Percentiles rank a stretch among this genome's conserved stretches.
Conservation (phyloP, 805 yeast species). For the Candida ovalis region DNA sequence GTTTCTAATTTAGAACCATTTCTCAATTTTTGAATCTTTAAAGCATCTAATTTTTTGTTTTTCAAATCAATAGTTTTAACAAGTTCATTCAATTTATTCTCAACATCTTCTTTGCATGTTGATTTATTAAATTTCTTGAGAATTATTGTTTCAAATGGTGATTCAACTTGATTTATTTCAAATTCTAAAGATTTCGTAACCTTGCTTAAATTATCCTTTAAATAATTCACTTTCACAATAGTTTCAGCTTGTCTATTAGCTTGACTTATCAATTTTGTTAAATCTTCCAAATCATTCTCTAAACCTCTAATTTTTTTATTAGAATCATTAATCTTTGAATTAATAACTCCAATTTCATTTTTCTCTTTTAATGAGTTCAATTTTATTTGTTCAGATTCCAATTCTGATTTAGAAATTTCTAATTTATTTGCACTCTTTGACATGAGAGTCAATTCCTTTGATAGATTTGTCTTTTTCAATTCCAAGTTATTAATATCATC, state of each 20-base stretch:
- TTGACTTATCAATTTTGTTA: constrained; percentile 46
- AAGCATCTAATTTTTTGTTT: not conserved
- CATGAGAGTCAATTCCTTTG: constrained; percentile 35
- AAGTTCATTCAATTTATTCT: not conserved
- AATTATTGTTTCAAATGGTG: constrained; percentile 2
- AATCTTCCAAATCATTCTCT: constrained; percentile 48
- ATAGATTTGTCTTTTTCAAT: constrained; percentile 35
- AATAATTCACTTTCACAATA: constrained; percentile 45
- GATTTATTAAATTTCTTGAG: not conserved
- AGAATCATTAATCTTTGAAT: constrained; percentile 33
- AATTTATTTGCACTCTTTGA: constrained; percentile 44
- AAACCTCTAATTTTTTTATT: constrained; percentile 34
- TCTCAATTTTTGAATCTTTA: constrained; percentile 4
- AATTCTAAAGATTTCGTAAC: not conserved
- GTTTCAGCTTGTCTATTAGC: constrained; percentile 57
- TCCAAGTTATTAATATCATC: constrained; percentile 38
- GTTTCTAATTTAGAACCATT: constrained; percentile 3
- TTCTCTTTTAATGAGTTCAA: constrained; percentile 29
- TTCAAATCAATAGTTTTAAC: not conserved
- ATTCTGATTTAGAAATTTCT: constrained; percentile 39
- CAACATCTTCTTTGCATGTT: not conserved
- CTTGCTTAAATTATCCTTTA: constrained; percentile 9
- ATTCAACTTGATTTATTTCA: not conserved
- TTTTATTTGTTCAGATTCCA: constrained; percentile 37
- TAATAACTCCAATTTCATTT: constrained; percentile 29